Conservation (phyloP, 2,329 filamentous ascomycete genomes). For the Pestalotiopsis sp. region DNA sequence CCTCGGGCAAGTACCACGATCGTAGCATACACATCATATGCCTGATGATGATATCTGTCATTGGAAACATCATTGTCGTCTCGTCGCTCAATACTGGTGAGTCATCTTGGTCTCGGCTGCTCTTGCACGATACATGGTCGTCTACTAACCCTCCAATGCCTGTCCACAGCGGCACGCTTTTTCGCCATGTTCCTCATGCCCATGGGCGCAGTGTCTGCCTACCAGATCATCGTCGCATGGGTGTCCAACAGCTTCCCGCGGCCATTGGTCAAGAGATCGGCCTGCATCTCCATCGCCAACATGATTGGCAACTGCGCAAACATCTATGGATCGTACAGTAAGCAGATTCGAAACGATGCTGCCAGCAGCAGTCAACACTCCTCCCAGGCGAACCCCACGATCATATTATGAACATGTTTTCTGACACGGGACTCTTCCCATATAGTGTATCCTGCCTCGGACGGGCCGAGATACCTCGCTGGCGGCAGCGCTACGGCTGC, state of each 20-base stretch:
- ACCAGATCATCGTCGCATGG: constrained; percentile 64
- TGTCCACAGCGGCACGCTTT: constrained; percentile 44
- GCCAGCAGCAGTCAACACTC: neutral
- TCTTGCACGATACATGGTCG: neutral
- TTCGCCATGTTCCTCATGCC: constrained; percentile 66
- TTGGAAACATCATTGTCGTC: constrained; percentile 58
- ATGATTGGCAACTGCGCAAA: constrained; percentile 62
- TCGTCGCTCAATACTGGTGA: constrained; percentile 45
- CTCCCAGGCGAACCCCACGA: neutral
- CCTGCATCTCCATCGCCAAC: constrained; percentile 67
- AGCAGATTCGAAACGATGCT: neutral
- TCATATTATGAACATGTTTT: neutral
- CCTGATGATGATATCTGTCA: constrained; percentile 51
- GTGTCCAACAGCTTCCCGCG: constrained; percentile 73
- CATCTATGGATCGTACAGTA: constrained; percentile 46
- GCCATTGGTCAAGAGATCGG: constrained; percentile 67
- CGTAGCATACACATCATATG: constrained; percentile 58
- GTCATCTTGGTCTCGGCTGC: neutral
- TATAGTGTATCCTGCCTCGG: constrained; percentile 40
- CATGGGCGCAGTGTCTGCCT: constrained; percentile 52
- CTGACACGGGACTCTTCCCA: neutral
- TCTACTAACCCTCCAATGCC: neutral
- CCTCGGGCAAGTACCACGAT: constrained; percentile 54
- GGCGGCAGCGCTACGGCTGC: constrained; percentile 63
- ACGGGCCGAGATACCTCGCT: constrained; percentile 45